Conservation (phyloP, 78 protist species). For the Protostelium mycophagum region DNA sequence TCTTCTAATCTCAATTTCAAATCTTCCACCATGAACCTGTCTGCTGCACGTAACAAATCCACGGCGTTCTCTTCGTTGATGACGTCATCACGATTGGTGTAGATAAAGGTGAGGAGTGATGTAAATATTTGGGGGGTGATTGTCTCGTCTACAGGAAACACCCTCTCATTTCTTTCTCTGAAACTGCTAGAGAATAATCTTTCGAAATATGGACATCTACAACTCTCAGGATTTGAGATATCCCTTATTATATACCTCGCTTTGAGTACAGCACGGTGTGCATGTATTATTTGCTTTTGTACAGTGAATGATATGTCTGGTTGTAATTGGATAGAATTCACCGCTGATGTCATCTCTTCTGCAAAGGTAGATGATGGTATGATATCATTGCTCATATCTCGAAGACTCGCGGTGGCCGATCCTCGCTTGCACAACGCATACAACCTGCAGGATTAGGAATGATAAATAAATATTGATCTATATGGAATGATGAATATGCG, state of each 20-base stretch:
- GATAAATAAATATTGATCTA: background rate
- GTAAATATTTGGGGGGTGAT: constrained; percentile 23
- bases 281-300: constrained; percentile 28
- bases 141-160: constrained; percentile 30
- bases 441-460: background rate
- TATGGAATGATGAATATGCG: background rate
- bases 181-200: constrained; percentile 57
- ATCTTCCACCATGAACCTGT: constrained; percentile 63
- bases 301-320: constrained; percentile 22
- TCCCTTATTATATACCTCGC: background rate
- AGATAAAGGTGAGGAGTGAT: constrained; percentile 27
- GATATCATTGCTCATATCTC: background rate
- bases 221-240: background rate
- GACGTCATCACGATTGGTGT: constrained; percentile 28
- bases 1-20: constrained; percentile 39
- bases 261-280: background rate
- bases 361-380: background rate
- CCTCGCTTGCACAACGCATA: background rate
- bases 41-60: constrained; percentile 39
- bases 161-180: constrained; percentile 31
- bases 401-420: background rate
- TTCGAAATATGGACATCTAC: constrained; percentile 31
- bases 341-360: background rate
- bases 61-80: constrained; percentile 45
- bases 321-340: too few relatives aligned